phyloP scores from a whole-genome alignment of 164 flowering plant species.

The Cinnamomum micranthum region DNA sequence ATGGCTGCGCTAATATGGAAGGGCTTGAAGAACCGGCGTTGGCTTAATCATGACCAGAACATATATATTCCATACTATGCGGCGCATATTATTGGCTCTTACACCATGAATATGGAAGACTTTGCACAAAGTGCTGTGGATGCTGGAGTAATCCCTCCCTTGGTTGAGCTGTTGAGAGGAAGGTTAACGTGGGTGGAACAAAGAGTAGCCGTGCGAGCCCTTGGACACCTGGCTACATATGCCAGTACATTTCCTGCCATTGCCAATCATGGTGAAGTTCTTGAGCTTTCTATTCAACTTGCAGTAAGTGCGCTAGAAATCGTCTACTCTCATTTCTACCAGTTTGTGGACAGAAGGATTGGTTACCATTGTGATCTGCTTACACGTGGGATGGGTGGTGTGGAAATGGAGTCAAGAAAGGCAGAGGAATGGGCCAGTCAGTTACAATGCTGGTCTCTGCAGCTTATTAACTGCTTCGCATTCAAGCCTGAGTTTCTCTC shows the following conservation, averaged over 20 bases:
- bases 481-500: constrained; percentile 94
- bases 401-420: constrained; percentile 98
- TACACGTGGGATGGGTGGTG: constrained; percentile 99
- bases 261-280: constrained; percentile 85
- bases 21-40: constrained; percentile 87
- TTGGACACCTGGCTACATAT: constrained; percentile 96
- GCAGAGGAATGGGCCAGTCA: constrained; percentile 99
- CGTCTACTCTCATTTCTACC: constrained; percentile 93
- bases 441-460: constrained; percentile 98
- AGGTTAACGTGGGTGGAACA: constrained; percentile 98
- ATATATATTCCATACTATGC: constrained; percentile 98
- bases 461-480: constrained; percentile 96
- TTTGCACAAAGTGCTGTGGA: constrained; percentile 89
- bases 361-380: constrained; percentile 96
- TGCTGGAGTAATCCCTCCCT: constrained; percentile 87
- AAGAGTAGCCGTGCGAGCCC: constrained; percentile 94
- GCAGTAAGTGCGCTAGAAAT: constrained; percentile 94
- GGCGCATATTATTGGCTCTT: constrained; percentile 97
- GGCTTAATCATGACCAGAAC: constrained; percentile 96
- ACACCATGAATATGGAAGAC: constrained; percentile 98
- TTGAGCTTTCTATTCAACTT: constrained; percentile 88
- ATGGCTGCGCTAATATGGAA: constrained; percentile 96
- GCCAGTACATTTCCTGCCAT: constrained; percentile 75
- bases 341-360: constrained; percentile 67
- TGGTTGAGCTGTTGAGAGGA: constrained; percentile 91